Base-by-base conservation (phyloP, 78 protist genomes). In the Polysphondylium violaceum region DNA sequence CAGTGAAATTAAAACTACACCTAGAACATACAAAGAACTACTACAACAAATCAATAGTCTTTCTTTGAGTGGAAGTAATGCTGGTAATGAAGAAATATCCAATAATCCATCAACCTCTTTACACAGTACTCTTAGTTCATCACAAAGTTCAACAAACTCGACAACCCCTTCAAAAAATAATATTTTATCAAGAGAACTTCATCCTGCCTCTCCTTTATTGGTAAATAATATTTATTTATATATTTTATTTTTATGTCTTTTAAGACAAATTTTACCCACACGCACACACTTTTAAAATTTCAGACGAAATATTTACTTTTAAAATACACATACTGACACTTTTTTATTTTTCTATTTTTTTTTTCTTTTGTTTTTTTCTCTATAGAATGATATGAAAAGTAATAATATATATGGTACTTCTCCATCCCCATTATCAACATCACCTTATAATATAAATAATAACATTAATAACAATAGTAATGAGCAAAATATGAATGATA, bases 1-100 rank as follows among this genome's bases (percentile, higher is more conserved):
- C 12, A n/a, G 25, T 19, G 4, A 68, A 25, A 43, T 68, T 44
- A 68, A 21, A n/a, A n/a, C n/a, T 27, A 25, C 87, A 36, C 87
- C 87, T n/a, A 60, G 87, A 60, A 77, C 87, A 6, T 77, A 77
- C 23, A 77, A 77, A 63, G 87, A 77, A 14, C 21, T 77, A 14
- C 29, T 77, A 29, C 44, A 60, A n/a, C n/a, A n/a, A n/a, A n/a
- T n/a, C n/a, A n/a, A n/a, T n/a, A n/a, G n/a, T n/a, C n/a, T n/a
- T n/a, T n/a, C n/a, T n/a, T n/a, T n/a, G n/a, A n/a, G n/a, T n/a
- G n/a, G n/a, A n/a, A n/a, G n/a, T n/a, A n/a, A n/a, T n/a, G n/a
- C n/a, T n/a, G n/a, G n/a, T n/a, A n/a, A n/a, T n/a, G n/a, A n/a
- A n/a, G n/a, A n/a, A n/a, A n/a, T n/a, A n/a, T n/a, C n/a, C n/a